Evolutionary conservation across 2,329 filamentous ascomycete species (phyloP).

Genomic region (Tolypocladium inflatum): DNA sequence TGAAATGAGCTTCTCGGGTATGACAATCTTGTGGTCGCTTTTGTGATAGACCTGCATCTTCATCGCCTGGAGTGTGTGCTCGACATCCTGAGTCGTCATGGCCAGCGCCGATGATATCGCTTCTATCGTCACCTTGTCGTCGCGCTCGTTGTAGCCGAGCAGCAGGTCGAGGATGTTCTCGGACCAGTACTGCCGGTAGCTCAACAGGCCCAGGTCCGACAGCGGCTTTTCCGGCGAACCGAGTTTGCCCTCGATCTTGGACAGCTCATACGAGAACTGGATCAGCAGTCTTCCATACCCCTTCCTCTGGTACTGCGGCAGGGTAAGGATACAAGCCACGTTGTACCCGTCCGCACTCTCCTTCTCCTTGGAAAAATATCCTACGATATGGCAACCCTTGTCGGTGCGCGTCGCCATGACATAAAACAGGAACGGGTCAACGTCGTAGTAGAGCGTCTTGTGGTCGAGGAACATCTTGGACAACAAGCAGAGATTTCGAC

Average conservation of each 20-base stretch:
- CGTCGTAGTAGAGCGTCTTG: slow-evolving; percentile 98
- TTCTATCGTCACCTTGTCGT: slow-evolving; percentile 74
- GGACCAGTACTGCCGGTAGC: slow-evolving; percentile 96
- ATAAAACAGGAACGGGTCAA: slow-evolving; percentile 98
- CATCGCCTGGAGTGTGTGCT: slow-evolving; percentile 86
- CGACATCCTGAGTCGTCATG: slow-evolving; percentile 96
- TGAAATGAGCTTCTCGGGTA: slow-evolving; percentile 74
- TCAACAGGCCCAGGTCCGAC: slow-evolving; percentile 83
- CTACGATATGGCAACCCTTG: slow-evolving; percentile 88
- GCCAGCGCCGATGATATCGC: slow-evolving; percentile 68
- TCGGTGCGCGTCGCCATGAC: slow-evolving; percentile 90
- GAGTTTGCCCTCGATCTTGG: slow-evolving; percentile 87
- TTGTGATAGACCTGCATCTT: slow-evolving; percentile 96
- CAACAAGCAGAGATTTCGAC: slow-evolving; percentile 86
- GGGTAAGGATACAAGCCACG: slow-evolving; percentile 90
- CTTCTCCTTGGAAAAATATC: slow-evolving; percentile 99
- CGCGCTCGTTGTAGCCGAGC: slow-evolving; percentile 58
- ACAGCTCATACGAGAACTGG: slow-evolving; percentile 94
- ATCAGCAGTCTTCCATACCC: slow-evolving; percentile 90
- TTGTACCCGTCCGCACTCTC: slow-evolving; percentile 97
- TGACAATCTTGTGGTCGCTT: slow-evolving; percentile 90
- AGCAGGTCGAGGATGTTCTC: slow-evolving; percentile 86
- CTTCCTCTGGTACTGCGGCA: slow-evolving; percentile 93
- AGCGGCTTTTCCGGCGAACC: slow-evolving; percentile 95
- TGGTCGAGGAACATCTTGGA: slow-evolving; percentile 96